These are phyloP conservation scores for Candida methanosorbosa DNA, from an alignment of 805 yeast species.

Conservation along the genomic window DNA sequence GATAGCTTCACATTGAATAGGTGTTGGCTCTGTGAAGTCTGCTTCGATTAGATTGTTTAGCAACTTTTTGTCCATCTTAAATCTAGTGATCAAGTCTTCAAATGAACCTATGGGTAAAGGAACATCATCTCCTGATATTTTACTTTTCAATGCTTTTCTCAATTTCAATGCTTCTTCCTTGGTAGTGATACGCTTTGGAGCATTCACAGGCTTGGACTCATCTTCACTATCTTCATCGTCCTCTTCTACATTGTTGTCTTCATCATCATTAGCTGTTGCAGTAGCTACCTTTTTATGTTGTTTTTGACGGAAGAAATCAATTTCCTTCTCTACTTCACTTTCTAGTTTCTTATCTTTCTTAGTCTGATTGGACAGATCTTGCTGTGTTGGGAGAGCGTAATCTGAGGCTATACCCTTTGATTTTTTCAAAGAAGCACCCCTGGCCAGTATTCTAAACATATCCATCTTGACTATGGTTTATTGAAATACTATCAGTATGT, in stretches of 20 bases:
- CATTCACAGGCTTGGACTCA: slow-evolving; percentile 24
- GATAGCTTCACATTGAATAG: slow-evolving; percentile 86
- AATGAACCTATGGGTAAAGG: slow-evolving; percentile 92
- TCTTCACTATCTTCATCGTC: slow-evolving; percentile 22
- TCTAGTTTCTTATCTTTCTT: slow-evolving; percentile 32
- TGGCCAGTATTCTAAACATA: slow-evolving; percentile 71
- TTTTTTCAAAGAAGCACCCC: slow-evolving; percentile 78
- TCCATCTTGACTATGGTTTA: slow-evolving; percentile 73
- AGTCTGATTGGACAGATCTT: slow-evolving; percentile 11
- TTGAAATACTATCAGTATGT: too few relatives aligned
- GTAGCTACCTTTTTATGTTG: slow-evolving; percentile 21
- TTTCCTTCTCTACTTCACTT: slow-evolving; percentile 55
- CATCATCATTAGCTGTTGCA: slow-evolving; percentile 19
- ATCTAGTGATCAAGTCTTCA: slow-evolving; percentile 66
- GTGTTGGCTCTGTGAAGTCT: slow-evolving; percentile 79
- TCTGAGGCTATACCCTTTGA: slow-evolving; percentile 36
- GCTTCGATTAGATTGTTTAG: slow-evolving; percentile 56
- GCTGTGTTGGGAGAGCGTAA: slow-evolving; percentile 24
- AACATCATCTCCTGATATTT: slow-evolving; percentile 74
- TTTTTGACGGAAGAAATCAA: slow-evolving; percentile 73
- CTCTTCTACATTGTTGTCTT: slow-evolving; percentile 18
- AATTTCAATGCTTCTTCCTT: slow-evolving; percentile 51
- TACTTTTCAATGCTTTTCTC: slow-evolving; percentile 54
- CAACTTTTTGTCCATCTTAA: slow-evolving; percentile 50
- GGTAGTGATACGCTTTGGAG: slow-evolving; percentile 30